These are phyloP conservation scores for Phytophthora multivora DNA, from an alignment of 352 stramenopile genomes.

Conservation along the genomic window DNA sequence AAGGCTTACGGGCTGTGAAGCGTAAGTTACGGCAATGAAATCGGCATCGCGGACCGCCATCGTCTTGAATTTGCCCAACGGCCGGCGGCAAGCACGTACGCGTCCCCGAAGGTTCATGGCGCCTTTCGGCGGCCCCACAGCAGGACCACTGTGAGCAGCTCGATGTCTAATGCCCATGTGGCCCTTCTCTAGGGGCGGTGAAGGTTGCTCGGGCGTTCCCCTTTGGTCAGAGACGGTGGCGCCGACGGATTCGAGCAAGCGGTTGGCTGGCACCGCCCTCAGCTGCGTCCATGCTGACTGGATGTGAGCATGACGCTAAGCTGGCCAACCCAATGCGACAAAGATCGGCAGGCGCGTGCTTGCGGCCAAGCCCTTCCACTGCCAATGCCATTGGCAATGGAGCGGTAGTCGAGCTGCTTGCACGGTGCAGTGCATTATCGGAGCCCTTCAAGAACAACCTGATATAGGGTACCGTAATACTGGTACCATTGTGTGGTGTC, in stretches of 20 bases:
- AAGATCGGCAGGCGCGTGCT: conserved; percentile 5
- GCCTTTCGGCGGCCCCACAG: not conserved
- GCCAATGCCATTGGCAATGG: too few species aligned
- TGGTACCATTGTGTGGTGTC: conserved; percentile 1
- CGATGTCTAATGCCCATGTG: not conserved
- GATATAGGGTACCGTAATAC: conserved; percentile 10
- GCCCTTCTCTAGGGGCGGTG: not conserved
- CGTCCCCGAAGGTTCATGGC: conserved; percentile 9
- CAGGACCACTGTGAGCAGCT: not conserved
- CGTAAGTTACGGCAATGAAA: not conserved
- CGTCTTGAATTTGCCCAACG: too few species aligned
- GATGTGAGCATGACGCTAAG: not conserved
- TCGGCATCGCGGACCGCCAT: not conserved
- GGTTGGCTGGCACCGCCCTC: not conserved
- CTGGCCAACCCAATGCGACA: not conserved
- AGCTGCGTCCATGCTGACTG: conserved; percentile 5
- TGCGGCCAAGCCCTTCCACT: not conserved
- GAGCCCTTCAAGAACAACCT: conserved; percentile 9
- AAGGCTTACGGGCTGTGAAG: too few species aligned
- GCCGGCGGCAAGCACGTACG: not conserved
- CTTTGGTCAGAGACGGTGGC: not conserved
- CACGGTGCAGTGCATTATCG: not conserved
- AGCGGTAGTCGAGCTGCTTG: not conserved
- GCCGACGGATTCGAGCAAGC: not conserved
- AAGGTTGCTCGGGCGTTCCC: conserved; percentile 2